These are phyloP conservation scores for Bonia amplexicaulis DNA, from an alignment of 176 grass and related monocot species.

Conservation along the genomic window DNA sequence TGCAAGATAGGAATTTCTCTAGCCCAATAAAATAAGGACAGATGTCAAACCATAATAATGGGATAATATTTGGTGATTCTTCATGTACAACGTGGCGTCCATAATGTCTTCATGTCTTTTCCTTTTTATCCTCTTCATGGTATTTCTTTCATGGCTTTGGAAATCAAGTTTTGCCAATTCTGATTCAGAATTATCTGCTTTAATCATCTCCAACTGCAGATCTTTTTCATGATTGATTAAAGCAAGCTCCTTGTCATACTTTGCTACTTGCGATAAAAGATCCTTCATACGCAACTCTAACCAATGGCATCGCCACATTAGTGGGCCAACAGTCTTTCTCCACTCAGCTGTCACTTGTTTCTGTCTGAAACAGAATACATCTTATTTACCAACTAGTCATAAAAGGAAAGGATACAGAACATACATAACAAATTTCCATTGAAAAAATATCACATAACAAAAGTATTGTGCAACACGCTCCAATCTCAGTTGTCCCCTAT, in stretches of 20 bases:
- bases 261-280: constrained; percentile 55
- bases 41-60: constrained; percentile 65
- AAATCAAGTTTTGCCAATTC: constrained; percentile 31
- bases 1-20: background rate
- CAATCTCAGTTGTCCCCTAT: background rate
- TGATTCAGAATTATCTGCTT: constrained; percentile 48
- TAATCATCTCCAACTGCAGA: constrained; percentile 58
- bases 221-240: constrained; percentile 60
- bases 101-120: constrained; percentile 44
- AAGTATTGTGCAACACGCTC: background rate
- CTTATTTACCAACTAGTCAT: background rate
- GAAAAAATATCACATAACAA: background rate
- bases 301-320: constrained; percentile 74
- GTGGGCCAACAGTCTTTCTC: constrained; percentile 54
- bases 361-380: constrained; percentile 45
- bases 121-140: constrained; percentile 66
- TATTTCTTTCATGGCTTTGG: constrained; percentile 39
- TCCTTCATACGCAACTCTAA: constrained; percentile 71
- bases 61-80: constrained; percentile 43
- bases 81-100: constrained; percentile 42
- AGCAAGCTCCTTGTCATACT: constrained; percentile 79
- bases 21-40: constrained; percentile 7
- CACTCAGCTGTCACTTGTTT: constrained; percentile 65
- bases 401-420: background rate
- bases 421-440: background rate